Base-by-base conservation (phyloP, 768 basidiomycete genomes). In the Mycena alexandri region DNA sequence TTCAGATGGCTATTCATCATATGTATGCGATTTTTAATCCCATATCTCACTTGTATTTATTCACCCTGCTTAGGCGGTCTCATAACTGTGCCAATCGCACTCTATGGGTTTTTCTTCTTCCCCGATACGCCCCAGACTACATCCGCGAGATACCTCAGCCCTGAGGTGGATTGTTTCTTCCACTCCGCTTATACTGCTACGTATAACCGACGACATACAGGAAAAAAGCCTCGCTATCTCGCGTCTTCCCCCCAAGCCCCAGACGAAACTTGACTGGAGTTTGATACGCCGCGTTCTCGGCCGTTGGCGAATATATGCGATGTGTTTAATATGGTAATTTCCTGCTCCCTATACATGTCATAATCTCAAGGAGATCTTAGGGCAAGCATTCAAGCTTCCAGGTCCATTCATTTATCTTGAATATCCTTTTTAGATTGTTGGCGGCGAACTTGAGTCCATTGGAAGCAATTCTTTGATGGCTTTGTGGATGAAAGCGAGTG, bases 381-480 rank as follows among this genome's bases (percentile, higher is more conserved):
- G 69, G 69, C 46, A 71, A 25, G 67, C 34, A 36, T 58, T 48
- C 24, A n/a, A 16, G 22, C 21, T 21, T 52, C 33, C 21, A 34
- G 19, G 46, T 53, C 16, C 14, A 16, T 16, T 21, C 21, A 36
- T 2, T 21, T 22, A 36, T 1, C 16, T 55, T n/a, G 22, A 21
- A 33, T 29, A 16, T 89, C 25, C 90, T 86, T 9, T 43, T 6
- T 38, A 71, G 69, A 71, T 71, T 21, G 65, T 71, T 9, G 69
- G 69, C 41, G 90, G 89, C 2, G 89, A 91, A 75, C 87, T 87
- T 1, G 90, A 91, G 72, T 87, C 86, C 70, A 87, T 91, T 60
- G 88, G 89, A 6, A 88, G 87, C 21, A 91, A 90, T 72, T 90
- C 90, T 77, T 76, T 91, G 43, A 91, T 91, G 90, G 89, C 89